Evolutionary conservation across 2,329 filamentous ascomycete species (phyloP).

Genomic region (Amylocarpus encephaloides): DNA sequence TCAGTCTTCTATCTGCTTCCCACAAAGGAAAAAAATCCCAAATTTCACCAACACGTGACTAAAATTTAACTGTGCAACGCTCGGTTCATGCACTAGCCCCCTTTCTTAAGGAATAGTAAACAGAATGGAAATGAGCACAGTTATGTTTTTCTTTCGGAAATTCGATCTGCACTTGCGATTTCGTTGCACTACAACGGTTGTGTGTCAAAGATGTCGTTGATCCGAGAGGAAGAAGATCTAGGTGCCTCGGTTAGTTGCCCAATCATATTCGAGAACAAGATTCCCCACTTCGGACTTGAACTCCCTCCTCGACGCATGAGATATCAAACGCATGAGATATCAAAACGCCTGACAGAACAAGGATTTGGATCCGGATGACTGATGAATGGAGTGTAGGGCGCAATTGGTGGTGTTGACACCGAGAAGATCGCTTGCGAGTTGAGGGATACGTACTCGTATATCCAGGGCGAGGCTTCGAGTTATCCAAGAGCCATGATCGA

Average conservation of each 20-base stretch:
- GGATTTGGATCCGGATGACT: neutral
- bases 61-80: no score
- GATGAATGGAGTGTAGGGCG: neutral
- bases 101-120: neutral
- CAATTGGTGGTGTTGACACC: neutral
- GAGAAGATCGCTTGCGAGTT: neutral
- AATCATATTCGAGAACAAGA: neutral
- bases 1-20: no score
- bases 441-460: neutral
- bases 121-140: neutral
- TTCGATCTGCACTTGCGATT: neutral
- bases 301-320: neutral
- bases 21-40: no score
- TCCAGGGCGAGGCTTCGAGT: neutral
- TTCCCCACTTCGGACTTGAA: neutral
- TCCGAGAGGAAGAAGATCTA: neutral
- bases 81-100: neutral
- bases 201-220: neutral
- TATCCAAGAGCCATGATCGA: conserved; percentile 48
- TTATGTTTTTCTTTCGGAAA: neutral
- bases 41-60: no score
- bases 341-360: neutral
- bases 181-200: neutral
- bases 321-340: neutral
- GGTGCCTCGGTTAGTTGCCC: neutral